A percentile compares a stretch with the other conserved stretches of the same genome.
Conservation (phyloP, 805 yeast genomes). For the Yamadazyma endophytica region DNA sequence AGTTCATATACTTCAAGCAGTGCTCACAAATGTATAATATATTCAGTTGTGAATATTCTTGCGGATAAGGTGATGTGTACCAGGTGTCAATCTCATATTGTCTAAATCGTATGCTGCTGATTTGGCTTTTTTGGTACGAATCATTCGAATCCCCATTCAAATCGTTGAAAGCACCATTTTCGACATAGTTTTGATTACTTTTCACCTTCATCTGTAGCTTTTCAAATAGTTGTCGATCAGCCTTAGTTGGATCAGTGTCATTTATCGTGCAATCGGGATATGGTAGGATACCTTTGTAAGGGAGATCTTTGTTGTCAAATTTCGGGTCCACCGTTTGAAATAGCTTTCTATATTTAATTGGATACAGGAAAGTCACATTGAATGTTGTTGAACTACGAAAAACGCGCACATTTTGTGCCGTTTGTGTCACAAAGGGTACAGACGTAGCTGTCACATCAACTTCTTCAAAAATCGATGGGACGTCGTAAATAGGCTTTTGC, state of each 20-base stretch:
- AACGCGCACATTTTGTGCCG: constrained; percentile 1
- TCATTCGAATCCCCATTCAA: not conserved
- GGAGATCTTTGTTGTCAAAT: constrained; percentile 34
- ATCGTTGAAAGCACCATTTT: constrained; percentile 5
- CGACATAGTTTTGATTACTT: constrained; percentile 26
- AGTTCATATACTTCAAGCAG: constrained; percentile 75
- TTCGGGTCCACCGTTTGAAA: constrained; percentile 9
- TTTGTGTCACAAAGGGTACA: constrained; percentile 1
- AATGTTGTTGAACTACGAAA: not conserved
- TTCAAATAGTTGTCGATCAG: constrained; percentile 50
- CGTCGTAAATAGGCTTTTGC: not conserved
- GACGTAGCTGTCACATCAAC: not conserved
- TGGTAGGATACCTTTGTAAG: constrained; percentile 62
- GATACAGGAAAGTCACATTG: not conserved
- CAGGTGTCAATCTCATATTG: constrained; percentile 78
- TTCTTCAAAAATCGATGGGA: not conserved
- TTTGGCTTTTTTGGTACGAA: constrained; percentile 23
- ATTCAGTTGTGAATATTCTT: constrained; percentile 62
- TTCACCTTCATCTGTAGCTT: constrained; percentile 35
- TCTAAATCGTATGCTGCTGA: constrained; percentile 66
- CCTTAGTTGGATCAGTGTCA: constrained; percentile 54
- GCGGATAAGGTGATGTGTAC: constrained; percentile 93
- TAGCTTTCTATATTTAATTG: constrained; percentile 1
- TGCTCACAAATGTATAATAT: constrained; percentile 76
- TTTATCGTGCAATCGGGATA: constrained; percentile 57